A percentile compares a stretch with the other conserved stretches of the same genome.
Conservation (phyloP, 768 basidiomycete species). For the Suillus luteus region DNA sequence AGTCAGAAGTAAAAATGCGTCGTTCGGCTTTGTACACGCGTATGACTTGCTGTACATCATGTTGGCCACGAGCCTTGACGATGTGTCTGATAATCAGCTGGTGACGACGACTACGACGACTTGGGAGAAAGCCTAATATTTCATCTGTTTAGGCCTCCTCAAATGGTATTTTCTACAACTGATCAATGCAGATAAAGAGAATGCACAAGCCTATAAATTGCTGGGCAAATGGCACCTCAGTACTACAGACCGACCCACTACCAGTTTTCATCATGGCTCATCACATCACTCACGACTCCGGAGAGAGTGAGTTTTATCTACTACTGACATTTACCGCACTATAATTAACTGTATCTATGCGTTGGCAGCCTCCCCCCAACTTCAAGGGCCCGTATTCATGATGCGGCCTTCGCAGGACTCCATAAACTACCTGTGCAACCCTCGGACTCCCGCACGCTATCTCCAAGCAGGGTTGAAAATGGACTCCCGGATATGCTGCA, state of each 20-base stretch:
- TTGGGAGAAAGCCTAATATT: not conserved
- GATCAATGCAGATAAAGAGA: not conserved
- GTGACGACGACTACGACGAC: not conserved
- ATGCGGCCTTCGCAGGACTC: not conserved
- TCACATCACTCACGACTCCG: not conserved
- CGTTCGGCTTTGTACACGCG: not conserved
- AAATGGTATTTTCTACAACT: not conserved
- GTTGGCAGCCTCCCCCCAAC: not conserved
- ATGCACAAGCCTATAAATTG: not conserved
- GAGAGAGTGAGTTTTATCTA: not conserved
- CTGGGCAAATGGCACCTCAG: not conserved
- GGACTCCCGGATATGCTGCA: not conserved
- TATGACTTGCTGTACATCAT: constrained; percentile 1
- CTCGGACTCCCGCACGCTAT: not conserved
- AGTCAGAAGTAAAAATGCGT: not conserved
- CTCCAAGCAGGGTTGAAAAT: not conserved
- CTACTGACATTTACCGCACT: not conserved
- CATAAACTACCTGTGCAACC: not conserved
- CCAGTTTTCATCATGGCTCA: not conserved
- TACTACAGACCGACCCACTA: not conserved
- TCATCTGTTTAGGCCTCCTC: not conserved
- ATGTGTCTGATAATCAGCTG: constrained; percentile 4
- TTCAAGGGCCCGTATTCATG: not conserved
- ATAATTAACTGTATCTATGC: too few species aligned
- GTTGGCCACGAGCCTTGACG: not conserved